Base-by-base conservation (phyloP, 176 grass and related monocot species). In the Triticum monococcum region DNA sequence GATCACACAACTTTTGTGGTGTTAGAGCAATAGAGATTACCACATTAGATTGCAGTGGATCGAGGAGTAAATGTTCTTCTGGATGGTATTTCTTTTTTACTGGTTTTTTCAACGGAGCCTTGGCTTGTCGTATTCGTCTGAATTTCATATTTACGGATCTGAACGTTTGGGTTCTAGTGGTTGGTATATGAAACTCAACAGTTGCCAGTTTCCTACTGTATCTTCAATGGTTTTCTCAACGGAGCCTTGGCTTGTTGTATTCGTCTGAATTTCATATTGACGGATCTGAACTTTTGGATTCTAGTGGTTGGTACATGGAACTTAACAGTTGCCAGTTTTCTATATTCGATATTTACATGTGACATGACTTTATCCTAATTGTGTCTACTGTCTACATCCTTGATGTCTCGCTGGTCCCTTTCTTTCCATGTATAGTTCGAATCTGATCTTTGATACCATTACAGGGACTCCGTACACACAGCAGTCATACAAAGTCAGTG, bases 401-500 rank as follows among this genome's bases (percentile, higher is more conserved):
- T 20, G 12, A 30, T 73, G 16, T 45, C 43, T 45, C 79, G 23
- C 64, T 75, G 33, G 33, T 43, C 12, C 40, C 24, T 88, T 41
- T 80, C 14, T 64, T 67, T 67, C 24, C 81, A 83, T 43, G 8
- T 33, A 41, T 45, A 28, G 12, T 57, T 67, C 23, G 23, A 73
- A 75, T 69, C 38, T 77, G 14, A 26, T 30, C 18, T 33, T 3
- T 80, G 10, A 59, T 46, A 48, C 63, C 88, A 77, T 54, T 89
- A 40, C 85, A 93, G 94, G 94, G 73, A 93, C 89, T 52, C n/a
- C 87, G 4, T 95, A 88, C 61, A 91, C 86, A 28, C 90, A 92
- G 66, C 94, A 97, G 75, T 87, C 94, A 13, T 97, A 94, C 79
- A 94, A 94, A 94, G 94, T 97, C 36, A 92, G 94, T 43, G 86